phyloP scores from a whole-genome alignment of 768 basidiomycete species.

The Boletales sp. region DNA sequence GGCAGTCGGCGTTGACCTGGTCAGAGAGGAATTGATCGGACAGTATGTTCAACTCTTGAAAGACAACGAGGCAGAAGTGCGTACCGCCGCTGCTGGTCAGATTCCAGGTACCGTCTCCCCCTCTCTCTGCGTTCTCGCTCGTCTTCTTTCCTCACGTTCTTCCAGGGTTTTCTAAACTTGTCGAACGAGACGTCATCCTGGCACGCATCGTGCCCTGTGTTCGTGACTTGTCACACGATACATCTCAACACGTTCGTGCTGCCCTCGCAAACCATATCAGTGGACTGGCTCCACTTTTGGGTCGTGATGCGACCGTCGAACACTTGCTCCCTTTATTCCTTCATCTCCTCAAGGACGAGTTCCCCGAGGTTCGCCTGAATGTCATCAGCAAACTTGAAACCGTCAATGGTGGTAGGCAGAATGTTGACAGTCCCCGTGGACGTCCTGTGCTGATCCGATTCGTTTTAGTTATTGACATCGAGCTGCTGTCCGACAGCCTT shows the following conservation, averaged over 20 bases:
- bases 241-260: conserved; percentile 95
- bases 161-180: conserved; percentile 87
- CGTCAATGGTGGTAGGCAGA: conserved; percentile 77
- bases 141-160: conserved; percentile 6
- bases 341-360: conserved; percentile 95
- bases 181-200: conserved; percentile 92
- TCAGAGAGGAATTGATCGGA: conserved; percentile 88
- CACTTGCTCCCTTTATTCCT: conserved; percentile 96
- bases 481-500: conserved; percentile 88
- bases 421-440: not conserved
- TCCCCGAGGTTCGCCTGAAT: conserved; percentile 95
- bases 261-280: conserved; percentile 95
- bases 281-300: conserved; percentile 91
- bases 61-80: conserved; percentile 98
- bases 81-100: conserved; percentile 93
- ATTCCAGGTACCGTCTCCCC: conserved; percentile 71
- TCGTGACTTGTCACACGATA: conserved; percentile 87
- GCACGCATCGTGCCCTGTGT: conserved; percentile 93
- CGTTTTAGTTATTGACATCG: conserved; percentile 89
- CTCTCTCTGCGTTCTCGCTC: not conserved
- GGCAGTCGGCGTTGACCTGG: conserved; percentile 83
- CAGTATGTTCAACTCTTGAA: conserved; percentile 93
- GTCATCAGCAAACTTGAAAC: conserved; percentile 98
- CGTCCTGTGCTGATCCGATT: conserved; percentile 9
- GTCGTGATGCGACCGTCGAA: conserved; percentile 91